Percentiles rank a stretch among this genome's conserved stretches.
Evolutionary conservation across 768 basidiomycete species (phyloP).

Genomic region (Naganishia onofrii): DNA sequence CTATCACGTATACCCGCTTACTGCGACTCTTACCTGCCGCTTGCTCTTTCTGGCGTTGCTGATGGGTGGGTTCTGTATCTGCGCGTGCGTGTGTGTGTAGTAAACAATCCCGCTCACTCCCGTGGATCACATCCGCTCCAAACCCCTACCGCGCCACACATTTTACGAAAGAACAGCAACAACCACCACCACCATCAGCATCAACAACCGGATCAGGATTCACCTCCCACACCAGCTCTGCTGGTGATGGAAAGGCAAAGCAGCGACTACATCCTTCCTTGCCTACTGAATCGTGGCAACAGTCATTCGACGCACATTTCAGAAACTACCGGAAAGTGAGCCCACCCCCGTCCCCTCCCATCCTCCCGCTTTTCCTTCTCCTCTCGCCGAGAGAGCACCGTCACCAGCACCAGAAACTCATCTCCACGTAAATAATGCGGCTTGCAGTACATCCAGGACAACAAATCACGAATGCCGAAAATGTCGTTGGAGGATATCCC

Average conservation of each 20-base stretch:
- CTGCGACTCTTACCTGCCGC: too few species aligned
- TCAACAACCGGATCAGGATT: background rate
- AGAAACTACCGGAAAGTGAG: constrained; percentile 40
- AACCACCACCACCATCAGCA: too few species aligned
- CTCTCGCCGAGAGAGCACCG: too few species aligned
- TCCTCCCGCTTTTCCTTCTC: too few species aligned
- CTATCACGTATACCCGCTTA: too few species aligned
- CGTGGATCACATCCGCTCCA: constrained; percentile 24
- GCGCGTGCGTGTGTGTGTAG: too few species aligned
- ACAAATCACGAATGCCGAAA: background rate
- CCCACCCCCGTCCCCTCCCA: background rate
- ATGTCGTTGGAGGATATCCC: constrained; percentile 9
- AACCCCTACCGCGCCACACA: constrained; percentile 7
- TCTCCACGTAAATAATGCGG: too few species aligned
- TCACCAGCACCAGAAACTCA: too few species aligned
- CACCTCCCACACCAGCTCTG: background rate
- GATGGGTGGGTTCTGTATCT: too few species aligned
- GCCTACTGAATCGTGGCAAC: constrained; percentile 44
- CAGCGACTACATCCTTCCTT: constrained; percentile 44
- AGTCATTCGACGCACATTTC: constrained; percentile 43
- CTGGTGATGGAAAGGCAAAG: background rate
- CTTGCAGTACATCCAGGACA: background rate
- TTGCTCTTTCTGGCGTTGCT: too few species aligned
- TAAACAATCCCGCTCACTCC: constrained; percentile 12
- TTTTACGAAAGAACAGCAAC: background rate